phyloP scores from a whole-genome alignment of 1,284 basidiomycete genomes.

The Cryptococcus sp. region DNA sequence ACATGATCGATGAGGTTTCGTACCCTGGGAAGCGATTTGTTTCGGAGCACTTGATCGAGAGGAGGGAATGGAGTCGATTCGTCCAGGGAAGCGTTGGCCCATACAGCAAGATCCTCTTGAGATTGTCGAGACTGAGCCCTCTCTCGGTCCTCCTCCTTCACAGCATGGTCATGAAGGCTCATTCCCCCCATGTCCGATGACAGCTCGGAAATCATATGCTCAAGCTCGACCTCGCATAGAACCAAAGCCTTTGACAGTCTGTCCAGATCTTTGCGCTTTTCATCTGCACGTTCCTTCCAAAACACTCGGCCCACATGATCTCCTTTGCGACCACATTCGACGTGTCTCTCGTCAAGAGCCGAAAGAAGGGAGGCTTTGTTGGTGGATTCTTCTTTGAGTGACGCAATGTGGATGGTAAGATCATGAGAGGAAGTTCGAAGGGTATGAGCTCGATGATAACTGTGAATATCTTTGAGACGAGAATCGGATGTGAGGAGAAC shows the following conservation, averaged over 20 bases:
- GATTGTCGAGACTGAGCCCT: constrained; percentile 19
- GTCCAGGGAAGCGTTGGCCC: constrained; percentile 14
- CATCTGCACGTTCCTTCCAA: constrained; percentile 34
- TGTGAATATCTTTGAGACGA: constrained; percentile 36
- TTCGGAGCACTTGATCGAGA: constrained; percentile 30
- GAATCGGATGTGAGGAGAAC: constrained; percentile 43
- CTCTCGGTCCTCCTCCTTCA: constrained; percentile 24
- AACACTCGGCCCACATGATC: constrained; percentile 31
- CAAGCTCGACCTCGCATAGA: constrained; percentile 16
- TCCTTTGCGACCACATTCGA: constrained; percentile 15
- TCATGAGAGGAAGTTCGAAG: constrained; percentile 23
- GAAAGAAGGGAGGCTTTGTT: constrained; percentile 28
- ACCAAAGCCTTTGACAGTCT: constrained; percentile 21
- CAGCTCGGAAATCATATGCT: constrained; percentile 23
- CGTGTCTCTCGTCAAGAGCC: constrained; percentile 34
- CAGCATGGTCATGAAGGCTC: constrained; percentile 24
- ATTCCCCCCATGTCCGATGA: constrained; percentile 10
- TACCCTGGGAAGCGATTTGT: constrained; percentile 5
- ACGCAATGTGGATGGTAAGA: constrained; percentile 21
- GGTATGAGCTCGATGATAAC: constrained; percentile 34
- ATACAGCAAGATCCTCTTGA: constrained; percentile 35
- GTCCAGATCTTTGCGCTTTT: constrained; percentile 30
- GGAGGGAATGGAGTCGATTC: constrained; percentile 34
- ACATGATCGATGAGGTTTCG: constrained; percentile 23
- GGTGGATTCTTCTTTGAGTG: constrained; percentile 27